Conservation (phyloP, 2,329 filamentous ascomycete genomes). For the Colletotrichum sp. region DNA sequence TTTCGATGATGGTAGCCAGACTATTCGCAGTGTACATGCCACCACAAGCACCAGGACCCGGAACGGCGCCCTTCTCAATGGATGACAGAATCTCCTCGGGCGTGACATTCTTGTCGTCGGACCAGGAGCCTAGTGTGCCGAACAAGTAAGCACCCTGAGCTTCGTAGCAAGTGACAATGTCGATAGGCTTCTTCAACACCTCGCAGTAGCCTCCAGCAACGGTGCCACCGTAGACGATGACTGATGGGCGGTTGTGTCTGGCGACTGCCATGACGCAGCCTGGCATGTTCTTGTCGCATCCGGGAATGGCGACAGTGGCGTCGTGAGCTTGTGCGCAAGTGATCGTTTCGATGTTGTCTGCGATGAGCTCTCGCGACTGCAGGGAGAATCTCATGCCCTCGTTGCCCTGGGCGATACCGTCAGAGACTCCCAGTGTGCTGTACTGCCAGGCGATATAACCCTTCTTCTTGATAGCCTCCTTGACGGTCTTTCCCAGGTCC, state of each 20-base stretch:
- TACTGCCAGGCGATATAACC: slow-evolving; percentile 97
- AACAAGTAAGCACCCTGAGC: slow-evolving; percentile 84
- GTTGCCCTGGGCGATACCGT: slow-evolving; percentile 94
- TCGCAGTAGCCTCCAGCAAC: slow-evolving; percentile 84
- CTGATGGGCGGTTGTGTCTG: slow-evolving; percentile 88
- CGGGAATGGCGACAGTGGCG: slow-evolving; percentile 90
- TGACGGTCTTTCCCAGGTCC: slow-evolving; percentile 87
- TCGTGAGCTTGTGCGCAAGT: slow-evolving; percentile 93
- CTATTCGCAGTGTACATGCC: slow-evolving; percentile 96
- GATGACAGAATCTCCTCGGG: slow-evolving; percentile 64
- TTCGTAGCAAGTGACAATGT: slow-evolving; percentile 89
- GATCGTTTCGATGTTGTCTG: slow-evolving; percentile 91
- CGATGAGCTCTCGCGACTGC: slow-evolving; percentile 89
- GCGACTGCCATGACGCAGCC: slow-evolving; percentile 90
- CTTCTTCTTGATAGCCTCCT: slow-evolving; percentile 78
- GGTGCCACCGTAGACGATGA: slow-evolving; percentile 95
- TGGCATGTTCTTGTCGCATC: slow-evolving; percentile 98
- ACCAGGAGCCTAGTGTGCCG: slow-evolving; percentile 65
- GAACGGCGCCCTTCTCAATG: slow-evolving; percentile 78
- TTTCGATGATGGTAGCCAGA: slow-evolving; percentile 90
- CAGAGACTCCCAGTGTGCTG: slow-evolving; percentile 87
- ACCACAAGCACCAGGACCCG: slow-evolving; percentile 70
- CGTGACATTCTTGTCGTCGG: slow-evolving; percentile 74
- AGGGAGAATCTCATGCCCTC: slow-evolving; percentile 96
- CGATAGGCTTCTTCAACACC: slow-evolving; percentile 79